Evolutionary conservation across 306 rosid species (phyloP), one percentile per base, ranked within the genome.

Genomic region (Cicer arietinum): DNA sequence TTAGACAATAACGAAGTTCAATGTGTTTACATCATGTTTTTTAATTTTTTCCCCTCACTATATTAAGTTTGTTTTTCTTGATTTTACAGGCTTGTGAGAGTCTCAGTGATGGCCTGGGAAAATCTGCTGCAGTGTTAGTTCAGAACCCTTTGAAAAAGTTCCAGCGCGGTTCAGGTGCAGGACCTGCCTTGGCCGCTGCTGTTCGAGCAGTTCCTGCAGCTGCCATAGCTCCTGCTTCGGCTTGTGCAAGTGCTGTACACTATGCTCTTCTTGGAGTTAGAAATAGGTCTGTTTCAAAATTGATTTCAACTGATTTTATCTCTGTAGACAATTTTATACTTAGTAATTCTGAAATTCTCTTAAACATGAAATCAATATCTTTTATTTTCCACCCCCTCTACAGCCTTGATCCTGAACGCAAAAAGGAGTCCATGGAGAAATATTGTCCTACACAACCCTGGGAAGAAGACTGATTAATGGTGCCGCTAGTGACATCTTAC

Each of bases 331-430:
- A 37, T n/a, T 69, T 82, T 35, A 14, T 59, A 45, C 50, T 61
- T 43, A 25, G 22, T 46, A 48, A 50, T 35, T 54, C 62, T 59
- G 54, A 37, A 40, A 18, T 67, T 52, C 46, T 73, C 71, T 50
- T 44, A 73, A 80, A 67, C 46, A 79, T 41, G 47, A 77, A 59
- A 79, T 47, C 54, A 41, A 22, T 43, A n/a, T 17, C 40, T 44
- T 78, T 51, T 42, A 10, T 78, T 22, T 5, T 22, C 17, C 13
- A 22, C 42, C 30, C 54, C 17, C 66, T 64, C 17, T 80, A 79
- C 90, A 94, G 99, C 87, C 95, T 94, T 61, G 99, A 94, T 89
- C 97, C 93, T 1, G 97, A 90, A 81, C 95, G 93, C 35, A 91
- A 92, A 79, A 92, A 85, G 58, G 95, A 92, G 79, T 94, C 99